Evolutionary conservation across 192 early-diverging fungal species (phyloP), one percentile per base, ranked within the genome.

Genomic region (Haplosporangium gracile): DNA sequence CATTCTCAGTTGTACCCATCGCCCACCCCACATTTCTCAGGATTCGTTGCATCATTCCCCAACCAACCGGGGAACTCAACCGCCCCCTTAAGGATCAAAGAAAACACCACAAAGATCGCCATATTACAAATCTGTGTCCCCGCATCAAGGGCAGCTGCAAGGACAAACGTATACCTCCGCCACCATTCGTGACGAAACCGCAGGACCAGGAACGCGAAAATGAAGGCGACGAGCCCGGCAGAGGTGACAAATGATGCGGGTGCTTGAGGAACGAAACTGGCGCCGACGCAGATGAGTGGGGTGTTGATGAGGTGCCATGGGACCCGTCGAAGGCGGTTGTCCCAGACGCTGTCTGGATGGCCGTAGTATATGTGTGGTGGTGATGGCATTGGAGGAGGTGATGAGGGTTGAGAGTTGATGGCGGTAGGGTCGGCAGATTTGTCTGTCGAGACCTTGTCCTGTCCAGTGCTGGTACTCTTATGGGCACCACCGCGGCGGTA

Each of bases 61-160:
- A 73, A 32, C 82, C 82, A 83, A 32, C 24, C 69, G 63, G 82
- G 82, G 47, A 83, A 83, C 72, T 70, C 77, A 9, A 84, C 68
- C 3, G 82, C 32, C 34, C 82, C 82, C 42, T 84, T 84, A 7
- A 84, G 68, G 24, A 84, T 84, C 82, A 84, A 40, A 0, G 82
- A 63, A 57, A 84, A 84, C 22, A 84, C 82, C 43, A 88, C 80
- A 82, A 88, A 88, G 49, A 88, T 79, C 15, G 80, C 78, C 79
- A 88, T 88, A 49, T 82, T 82, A 55, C 85, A 88, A n/a, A 88
- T 88, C 72, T 88, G 85, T 5, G 85, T 88, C 1, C 85, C 85
- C 2, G 85, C 70, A 75, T 88, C 85, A 16, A 88, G 49, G 11
- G 85, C 85, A 4, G 85, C 85, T 2, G 85, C 85, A 57, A 81